Percentiles rank a stretch among this genome's conserved stretches.
Evolutionary conservation across 768 basidiomycete species (phyloP).

Genomic region (Hypholoma fasciculare): DNA sequence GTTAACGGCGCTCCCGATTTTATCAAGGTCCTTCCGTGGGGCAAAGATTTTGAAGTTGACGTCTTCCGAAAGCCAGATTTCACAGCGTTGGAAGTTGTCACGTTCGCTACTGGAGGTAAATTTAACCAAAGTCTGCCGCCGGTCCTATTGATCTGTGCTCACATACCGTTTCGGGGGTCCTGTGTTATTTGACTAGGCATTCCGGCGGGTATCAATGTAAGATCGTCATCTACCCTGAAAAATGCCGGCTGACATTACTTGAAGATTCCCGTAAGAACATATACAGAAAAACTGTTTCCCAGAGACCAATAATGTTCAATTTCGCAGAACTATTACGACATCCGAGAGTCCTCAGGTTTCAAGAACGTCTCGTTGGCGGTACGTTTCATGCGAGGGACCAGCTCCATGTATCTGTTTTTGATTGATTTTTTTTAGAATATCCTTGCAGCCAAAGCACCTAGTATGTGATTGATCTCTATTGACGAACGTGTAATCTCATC

Average conservation of each 20-base stretch:
- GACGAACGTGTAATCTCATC: neutral
- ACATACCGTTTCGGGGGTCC: neutral
- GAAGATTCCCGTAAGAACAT: constrained; percentile 60
- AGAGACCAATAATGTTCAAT: neutral
- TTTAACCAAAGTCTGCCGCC: neutral
- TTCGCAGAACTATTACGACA: constrained; percentile 74
- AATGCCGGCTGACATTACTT: constrained; percentile 1
- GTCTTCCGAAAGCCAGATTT: constrained; percentile 87
- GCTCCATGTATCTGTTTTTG: neutral
- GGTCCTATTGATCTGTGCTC: neutral
- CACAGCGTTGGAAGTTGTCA: constrained; percentile 79
- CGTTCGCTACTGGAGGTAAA: constrained; percentile 80
- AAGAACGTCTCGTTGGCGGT: constrained; percentile 88
- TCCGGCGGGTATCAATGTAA: constrained; percentile 82
- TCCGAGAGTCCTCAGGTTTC: constrained; percentile 80
- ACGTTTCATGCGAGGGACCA: constrained; percentile 3
- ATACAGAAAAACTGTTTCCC: neutral
- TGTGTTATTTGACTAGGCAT: constrained; percentile 49
- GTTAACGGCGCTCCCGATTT: constrained; percentile 77
- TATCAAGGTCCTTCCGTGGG: constrained; percentile 86
- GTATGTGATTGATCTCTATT: constrained; percentile 35
- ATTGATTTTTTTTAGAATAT: constrained; percentile 54
- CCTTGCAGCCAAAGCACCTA: constrained; percentile 83
- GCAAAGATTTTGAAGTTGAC: constrained; percentile 63
- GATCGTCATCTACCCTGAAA: constrained; percentile 15